These are phyloP conservation scores for Xerocomellus dryophilus DNA, from an alignment of 768 basidiomycete species.

Conservation along the genomic window DNA sequence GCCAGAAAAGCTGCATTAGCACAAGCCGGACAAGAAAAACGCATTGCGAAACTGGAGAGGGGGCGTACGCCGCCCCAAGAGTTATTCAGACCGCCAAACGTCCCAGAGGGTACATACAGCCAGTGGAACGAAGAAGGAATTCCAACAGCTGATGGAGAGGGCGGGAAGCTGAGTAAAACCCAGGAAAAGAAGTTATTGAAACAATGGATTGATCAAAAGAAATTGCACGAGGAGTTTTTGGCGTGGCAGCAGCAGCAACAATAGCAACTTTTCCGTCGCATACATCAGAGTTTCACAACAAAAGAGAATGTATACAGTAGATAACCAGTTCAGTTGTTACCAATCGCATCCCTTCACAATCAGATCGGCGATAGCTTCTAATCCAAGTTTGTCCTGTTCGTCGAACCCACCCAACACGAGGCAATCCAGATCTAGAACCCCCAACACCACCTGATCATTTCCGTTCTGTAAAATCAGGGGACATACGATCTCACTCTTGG, in stretches of 20 bases:
- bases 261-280: not conserved
- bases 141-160: slow-evolving; percentile 80
- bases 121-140: slow-evolving; percentile 85
- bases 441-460: slow-evolving; percentile 38
- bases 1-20: slow-evolving; percentile 73
- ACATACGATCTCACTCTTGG: slow-evolving; percentile 86
- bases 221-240: slow-evolving; percentile 76
- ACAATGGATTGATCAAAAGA: slow-evolving; percentile 68
- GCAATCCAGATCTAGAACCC: slow-evolving; percentile 87
- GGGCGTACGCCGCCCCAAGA: slow-evolving; percentile 71
- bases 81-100: slow-evolving; percentile 82
- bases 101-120: slow-evolving; percentile 66
- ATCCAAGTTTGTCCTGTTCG: slow-evolving; percentile 70
- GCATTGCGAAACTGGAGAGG: slow-evolving; percentile 77
- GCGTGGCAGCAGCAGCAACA: slow-evolving; percentile 40
- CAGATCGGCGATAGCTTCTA: slow-evolving; percentile 68
- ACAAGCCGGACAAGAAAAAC: slow-evolving; percentile 64
- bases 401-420: slow-evolving; percentile 68
- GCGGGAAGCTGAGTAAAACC: slow-evolving; percentile 82
- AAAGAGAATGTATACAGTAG: not conserved
- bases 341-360: slow-evolving; percentile 65
- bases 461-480: slow-evolving; percentile 53
- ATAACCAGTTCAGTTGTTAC: slow-evolving; percentile 36
- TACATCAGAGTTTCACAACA: not conserved
- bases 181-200: slow-evolving; percentile 75